These are phyloP conservation scores for Pseudogymnoascus sp. DNA, from an alignment of 2,329 filamentous ascomycete genomes.

Conservation along the genomic window DNA sequence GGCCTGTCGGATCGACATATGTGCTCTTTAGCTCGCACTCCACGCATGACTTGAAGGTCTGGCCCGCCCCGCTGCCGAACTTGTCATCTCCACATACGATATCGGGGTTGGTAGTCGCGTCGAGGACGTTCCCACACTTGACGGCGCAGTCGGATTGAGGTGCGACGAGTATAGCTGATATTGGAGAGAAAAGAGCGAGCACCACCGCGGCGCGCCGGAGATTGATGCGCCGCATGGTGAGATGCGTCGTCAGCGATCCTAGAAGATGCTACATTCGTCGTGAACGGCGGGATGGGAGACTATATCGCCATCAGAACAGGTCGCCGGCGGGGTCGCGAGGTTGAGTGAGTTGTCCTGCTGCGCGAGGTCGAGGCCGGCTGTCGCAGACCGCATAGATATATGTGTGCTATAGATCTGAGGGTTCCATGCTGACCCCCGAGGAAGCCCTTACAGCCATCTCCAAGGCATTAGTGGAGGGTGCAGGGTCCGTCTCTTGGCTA, in stretches of 20 bases:
- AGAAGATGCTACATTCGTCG: conserved; percentile 5
- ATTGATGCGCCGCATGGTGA: conserved; percentile 7
- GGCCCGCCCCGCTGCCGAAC: conserved; percentile 12
- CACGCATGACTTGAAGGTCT: conserved; percentile 24
- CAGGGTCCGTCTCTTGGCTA: neutral
- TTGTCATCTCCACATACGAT: conserved; percentile 19
- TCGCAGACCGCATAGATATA: neutral
- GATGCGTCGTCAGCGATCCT: conserved; percentile 5
- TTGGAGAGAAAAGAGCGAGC: neutral
- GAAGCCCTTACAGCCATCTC: neutral
- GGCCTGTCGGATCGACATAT: conserved; percentile 13
- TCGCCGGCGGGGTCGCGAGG: neutral
- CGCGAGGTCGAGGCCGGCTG: neutral
- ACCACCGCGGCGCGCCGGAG: conserved; percentile 4
- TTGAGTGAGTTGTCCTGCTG: neutral
- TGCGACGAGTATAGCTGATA: conserved; percentile 5
- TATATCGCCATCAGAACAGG: neutral
- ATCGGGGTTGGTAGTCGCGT: conserved; percentile 19
- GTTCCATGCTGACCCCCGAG: neutral
- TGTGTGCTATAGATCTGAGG: neutral
- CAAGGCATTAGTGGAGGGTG: neutral
- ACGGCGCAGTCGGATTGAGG: conserved; percentile 23
- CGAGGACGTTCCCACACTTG: conserved; percentile 25
- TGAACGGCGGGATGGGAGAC: neutral
- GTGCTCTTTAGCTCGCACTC: conserved; percentile 27